Base-by-base conservation (phyloP, 768 basidiomycete genomes). In the Leucogyrophana mollusca region DNA sequence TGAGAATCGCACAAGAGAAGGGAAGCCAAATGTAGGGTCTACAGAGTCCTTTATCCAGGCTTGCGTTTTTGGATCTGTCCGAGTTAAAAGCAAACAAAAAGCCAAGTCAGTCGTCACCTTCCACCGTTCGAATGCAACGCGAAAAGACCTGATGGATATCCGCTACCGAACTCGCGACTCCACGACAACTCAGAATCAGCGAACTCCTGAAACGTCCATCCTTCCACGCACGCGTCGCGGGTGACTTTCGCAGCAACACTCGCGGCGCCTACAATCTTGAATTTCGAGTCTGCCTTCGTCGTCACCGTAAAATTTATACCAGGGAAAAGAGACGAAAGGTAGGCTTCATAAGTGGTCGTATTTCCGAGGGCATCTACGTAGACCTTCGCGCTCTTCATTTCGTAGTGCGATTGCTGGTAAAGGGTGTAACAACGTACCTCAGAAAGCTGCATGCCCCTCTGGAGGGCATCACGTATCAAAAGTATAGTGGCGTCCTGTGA, bases 201-300 rank as follows among this genome's bases (percentile, higher is more conserved):
- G 23, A 67, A 71, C 58, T 91, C 90, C 63, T 89, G 82, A 53
- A 85, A 94, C 9, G 73, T 59, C 95, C 95, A 98, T 3, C 76
- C 76, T 50, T 94, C 86, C 16, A 97, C 73, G 65, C 92, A 93
- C 6, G 86, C 82, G 58, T 98, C 95, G 46, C 95, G 76, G 1
- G 94, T 97, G 21, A 95, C 94, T 68, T 99, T 99, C 2, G 96
- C 96, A 2, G 93, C 93, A n/a, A 98, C 91, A 62, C 90, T 93
- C 2, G 95, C 96, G 5, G 96, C 96, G 17, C 92, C 87, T 49
- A 99, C 96, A 49, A 99, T 94, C 59, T 94, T 96, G 77, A 82
- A 99, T 51, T 90, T 83, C n/a, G 85, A 84, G 60, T 99, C 96
- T 13, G 96, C 96, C 66, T 99, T 97, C 21, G 83, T 80, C 9